Evolutionary conservation across 306 rosid species (phyloP), one percentile per base, ranked within the genome.

Genomic region (Trifolium fragiferum): DNA sequence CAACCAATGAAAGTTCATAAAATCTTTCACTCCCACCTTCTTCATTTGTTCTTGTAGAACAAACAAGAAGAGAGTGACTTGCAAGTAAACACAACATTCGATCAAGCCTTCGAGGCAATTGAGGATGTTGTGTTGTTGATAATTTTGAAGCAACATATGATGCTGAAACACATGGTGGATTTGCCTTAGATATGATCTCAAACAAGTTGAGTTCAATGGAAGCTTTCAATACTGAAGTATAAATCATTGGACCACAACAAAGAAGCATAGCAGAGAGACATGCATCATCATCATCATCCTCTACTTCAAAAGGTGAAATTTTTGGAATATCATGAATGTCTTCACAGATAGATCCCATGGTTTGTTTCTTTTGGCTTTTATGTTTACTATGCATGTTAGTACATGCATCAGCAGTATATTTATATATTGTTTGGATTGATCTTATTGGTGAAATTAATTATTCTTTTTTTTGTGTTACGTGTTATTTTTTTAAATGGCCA

Each of bases 81-180:
- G 74, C 84, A 32, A 81, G 77, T 0, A 81, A 40, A 35, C 74
- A 67, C 54, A 81, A 32, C 70, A 81, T 70, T 40, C 81, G 74
- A 6, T 81, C 84, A 3, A 81, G 68, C 20, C 76, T 63, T 5
- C 23, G 41, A 9, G 79, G 66, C 20, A 75, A 32, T 4, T 68
- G 65, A 60, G 66, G 8, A 9, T 14, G 71, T 59, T 66, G 8
- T 67, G 57, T 5, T 60, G 7, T 58, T 40, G 58, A 47, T 59
- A 80, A 38, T 1, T 23, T n/a, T 46, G 79, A 74, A 23, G 79
- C 79, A 67, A 80, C 16, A 16, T 80, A 4, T 25, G 79, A 74
- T 2, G 79, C 75, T 37, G 83, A 80, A 6, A 74, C 63, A 10
- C 66, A 54, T 15, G 0, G 8, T 37, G 79, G 50, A 8, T 4